Evolutionary conservation across 1,139 yeast species (phyloP).

Genomic region (Geotrichum bryndzae): DNA sequence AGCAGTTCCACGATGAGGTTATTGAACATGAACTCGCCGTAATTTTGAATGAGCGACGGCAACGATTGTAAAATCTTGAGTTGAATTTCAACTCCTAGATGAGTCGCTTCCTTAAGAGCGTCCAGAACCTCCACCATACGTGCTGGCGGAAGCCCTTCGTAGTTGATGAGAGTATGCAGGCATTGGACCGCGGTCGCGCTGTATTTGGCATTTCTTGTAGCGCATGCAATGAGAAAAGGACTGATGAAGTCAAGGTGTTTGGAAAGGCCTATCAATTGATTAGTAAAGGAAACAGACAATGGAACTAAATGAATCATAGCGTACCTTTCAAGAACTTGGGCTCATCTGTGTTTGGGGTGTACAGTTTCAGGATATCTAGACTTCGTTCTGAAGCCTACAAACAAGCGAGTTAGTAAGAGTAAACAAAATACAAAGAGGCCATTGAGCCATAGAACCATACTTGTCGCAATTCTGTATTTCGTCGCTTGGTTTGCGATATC

Average conservation of each 20-base stretch:
- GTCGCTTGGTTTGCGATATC: conserved; percentile 63
- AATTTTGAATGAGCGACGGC: conserved; percentile 66
- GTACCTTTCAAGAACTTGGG: conserved; percentile 32
- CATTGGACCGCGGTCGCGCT: conserved; percentile 67
- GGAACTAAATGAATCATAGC: conserved; percentile 10
- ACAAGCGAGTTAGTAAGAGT: background rate
- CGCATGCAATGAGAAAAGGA: conserved; percentile 71
- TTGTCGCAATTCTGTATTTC: conserved; percentile 57
- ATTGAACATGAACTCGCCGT: conserved; percentile 52
- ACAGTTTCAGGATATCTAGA: conserved; percentile 43
- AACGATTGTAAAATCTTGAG: conserved; percentile 79
- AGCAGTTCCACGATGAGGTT: conserved; percentile 53
- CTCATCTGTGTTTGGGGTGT: conserved; percentile 30
- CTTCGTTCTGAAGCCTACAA: conserved; percentile 58
- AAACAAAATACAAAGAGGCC: background rate
- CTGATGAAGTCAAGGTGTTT: conserved; percentile 49
- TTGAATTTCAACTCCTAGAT: conserved; percentile 75
- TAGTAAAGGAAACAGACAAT: conserved; percentile 15
- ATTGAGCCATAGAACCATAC: conserved; percentile 25
- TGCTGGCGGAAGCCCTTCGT: conserved; percentile 47
- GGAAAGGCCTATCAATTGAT: conserved; percentile 29
- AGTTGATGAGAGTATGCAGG: conserved; percentile 52
- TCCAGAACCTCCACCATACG: conserved; percentile 53
- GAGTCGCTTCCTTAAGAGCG: conserved; percentile 67
- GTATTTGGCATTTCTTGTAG: conserved; percentile 67